Base-by-base conservation (phyloP, 176 grass and related monocot species). In the Eragrostis curvula region DNA sequence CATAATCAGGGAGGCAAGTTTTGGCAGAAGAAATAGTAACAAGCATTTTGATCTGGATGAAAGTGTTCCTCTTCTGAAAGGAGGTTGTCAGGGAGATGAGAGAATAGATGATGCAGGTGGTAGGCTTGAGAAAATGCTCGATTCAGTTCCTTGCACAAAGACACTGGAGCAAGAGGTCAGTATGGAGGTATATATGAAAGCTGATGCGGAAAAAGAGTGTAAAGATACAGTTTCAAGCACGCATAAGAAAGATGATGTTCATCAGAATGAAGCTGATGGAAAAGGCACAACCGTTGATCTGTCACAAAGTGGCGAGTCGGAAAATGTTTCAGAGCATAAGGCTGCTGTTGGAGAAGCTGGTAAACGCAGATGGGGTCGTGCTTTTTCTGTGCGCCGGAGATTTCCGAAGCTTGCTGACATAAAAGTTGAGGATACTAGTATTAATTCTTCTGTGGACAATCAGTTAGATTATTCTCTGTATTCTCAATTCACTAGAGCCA, bases 401-500 rank as follows among this genome's bases (percentile, higher is more conserved):
- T n/a, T n/a, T n/a, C n/a, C n/a, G 55, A 91, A 88, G 29, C 51
- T 87, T 64, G 58, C 46, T 47, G 86, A 70, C 61, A 43, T 81
- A 48, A 82, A 80, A 51, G 7, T 81, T 5, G 86, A 81, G 81
- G 16, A 32, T 72, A 66, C 68, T 70, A 50, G 45, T 72, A 66
- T 72, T 70, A 50, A 51, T 84, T 40, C 73, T 66, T 32, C 16
- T 73, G 7, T 58, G 11, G 80, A 74, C 28, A 80, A 32, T 7
- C 64, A 59, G 11, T 66, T 79, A 60, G 72, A 85, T 52, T 75
- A 52, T 75, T 66, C 83, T 82, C 25, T 82, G n/a, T 29, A 20
- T 74, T 90, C 90, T 74, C 79, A 86, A 83, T 89, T 66, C 77
- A 68, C 72, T 53, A 29, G 66, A 72, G 50, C 84, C 67, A 67